phyloP scores from a whole-genome alignment of 1,284 basidiomycete species.

The Malassezia yamatoensis region DNA sequence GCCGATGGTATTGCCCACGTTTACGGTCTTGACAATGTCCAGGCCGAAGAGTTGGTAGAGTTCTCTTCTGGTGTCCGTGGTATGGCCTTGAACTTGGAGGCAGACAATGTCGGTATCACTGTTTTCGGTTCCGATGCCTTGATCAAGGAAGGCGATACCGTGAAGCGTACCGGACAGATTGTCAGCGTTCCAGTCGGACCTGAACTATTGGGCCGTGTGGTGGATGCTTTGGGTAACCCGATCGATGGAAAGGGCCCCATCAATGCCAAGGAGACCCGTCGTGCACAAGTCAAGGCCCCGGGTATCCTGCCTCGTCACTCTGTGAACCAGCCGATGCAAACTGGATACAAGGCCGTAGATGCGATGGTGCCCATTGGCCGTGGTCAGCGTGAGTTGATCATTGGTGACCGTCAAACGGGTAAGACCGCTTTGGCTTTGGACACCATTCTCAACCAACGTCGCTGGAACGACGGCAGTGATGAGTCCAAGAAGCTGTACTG shows the following conservation, averaged over 20 bases:
- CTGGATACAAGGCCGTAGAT: constrained; percentile 98
- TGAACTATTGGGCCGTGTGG: constrained; percentile 89
- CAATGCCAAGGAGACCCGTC: constrained; percentile 78
- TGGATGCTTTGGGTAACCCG: constrained; percentile 97
- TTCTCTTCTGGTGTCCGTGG: constrained; percentile 85
- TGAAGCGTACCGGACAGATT: constrained; percentile 99
- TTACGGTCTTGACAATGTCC: constrained; percentile 69
- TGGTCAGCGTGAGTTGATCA: constrained; percentile 99
- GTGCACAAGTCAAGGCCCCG: constrained; percentile 94
- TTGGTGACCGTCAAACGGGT: constrained; percentile 99
- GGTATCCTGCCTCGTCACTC: constrained; percentile 98
- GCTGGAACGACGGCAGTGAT: constrained; percentile 95
- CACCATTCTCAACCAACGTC: constrained; percentile 99
- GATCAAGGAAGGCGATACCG: constrained; percentile 99
- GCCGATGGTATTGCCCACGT: constrained; percentile 99
- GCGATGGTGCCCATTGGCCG: constrained; percentile 99
- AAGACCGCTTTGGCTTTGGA: constrained; percentile 98
- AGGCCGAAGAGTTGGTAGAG: constrained; percentile 99
- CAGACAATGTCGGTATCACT: constrained; percentile 99
- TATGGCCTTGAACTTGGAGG: constrained; percentile 99
- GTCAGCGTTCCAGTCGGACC: constrained; percentile 98
- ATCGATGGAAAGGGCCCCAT: constrained; percentile 99
- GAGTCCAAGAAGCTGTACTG: constrained; percentile 98
- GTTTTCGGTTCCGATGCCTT: constrained; percentile 99
- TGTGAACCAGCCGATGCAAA: constrained; percentile 99